phyloP scores from a whole-genome alignment of 202 grass and related monocot species.

The Bolboschoenoplectus hybrid region DNA sequence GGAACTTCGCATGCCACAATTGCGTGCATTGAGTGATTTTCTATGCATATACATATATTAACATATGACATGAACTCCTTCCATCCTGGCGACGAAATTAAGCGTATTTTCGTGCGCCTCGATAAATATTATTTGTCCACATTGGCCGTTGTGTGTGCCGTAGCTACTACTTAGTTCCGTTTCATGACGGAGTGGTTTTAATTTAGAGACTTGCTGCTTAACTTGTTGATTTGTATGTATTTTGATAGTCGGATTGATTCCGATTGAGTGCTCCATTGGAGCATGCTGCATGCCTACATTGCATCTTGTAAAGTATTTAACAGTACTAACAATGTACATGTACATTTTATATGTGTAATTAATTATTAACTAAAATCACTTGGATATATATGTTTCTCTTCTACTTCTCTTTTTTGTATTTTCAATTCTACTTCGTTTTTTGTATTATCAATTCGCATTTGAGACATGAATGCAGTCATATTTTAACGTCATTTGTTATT shows the following conservation, averaged over 20 bases:
- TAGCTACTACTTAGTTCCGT: background rate
- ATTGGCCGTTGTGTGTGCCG: background rate
- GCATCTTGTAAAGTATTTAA: background rate
- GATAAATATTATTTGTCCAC: background rate
- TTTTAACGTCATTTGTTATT: background rate
- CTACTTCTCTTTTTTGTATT: background rate
- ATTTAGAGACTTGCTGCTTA: background rate
- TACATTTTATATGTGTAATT: background rate
- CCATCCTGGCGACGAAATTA: background rate
- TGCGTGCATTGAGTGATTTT: conserved; percentile 25
- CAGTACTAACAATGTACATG: background rate
- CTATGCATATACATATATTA: background rate
- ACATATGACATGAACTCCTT: conserved; percentile 39
- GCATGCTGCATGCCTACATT: conserved; percentile 1
- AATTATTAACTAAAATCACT: background rate
- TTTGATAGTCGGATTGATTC: background rate
- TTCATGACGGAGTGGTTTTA: background rate
- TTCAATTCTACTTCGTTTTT: background rate
- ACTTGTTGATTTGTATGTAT: conserved; percentile 2
- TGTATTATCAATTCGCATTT: conserved; percentile 4
- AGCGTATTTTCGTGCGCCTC: background rate
- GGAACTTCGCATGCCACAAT: conserved; percentile 42
- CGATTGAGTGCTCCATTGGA: background rate
- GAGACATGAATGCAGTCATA: background rate
- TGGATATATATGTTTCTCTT: background rate